phyloP scores from a whole-genome alignment of 129 eudicot species.

The Deinandra increscens region DNA sequence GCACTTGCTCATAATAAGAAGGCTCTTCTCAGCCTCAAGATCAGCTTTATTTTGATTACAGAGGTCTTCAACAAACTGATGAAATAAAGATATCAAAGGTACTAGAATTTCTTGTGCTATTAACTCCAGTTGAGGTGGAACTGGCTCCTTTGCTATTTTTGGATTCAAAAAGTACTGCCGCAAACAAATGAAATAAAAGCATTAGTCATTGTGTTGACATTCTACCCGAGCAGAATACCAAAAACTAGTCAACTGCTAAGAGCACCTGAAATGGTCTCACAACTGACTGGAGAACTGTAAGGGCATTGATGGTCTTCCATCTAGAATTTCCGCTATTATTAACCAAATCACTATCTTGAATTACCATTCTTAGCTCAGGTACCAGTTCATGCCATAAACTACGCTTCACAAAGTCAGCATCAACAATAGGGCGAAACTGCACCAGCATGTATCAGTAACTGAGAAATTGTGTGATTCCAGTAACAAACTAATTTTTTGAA shows the following conservation, averaged over 20 bases:
- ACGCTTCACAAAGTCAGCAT: constrained; percentile 61
- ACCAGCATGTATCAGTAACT: constrained; percentile 11
- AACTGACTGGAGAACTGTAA: constrained; percentile 62
- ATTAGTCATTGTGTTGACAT: constrained; percentile 2
- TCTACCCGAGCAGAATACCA: neutral
- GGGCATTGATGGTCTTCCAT: constrained; percentile 63
- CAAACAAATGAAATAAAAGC: neutral
- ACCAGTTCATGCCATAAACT: constrained; percentile 69
- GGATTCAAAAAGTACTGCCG: constrained; percentile 79
- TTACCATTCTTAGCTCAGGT: constrained; percentile 54
- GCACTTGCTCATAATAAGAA: constrained; percentile 65
- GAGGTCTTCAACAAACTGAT: constrained; percentile 43
- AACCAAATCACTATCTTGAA: constrained; percentile 54
- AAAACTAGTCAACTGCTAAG: neutral
- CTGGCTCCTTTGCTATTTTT: constrained; percentile 72
- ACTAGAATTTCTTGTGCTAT: constrained; percentile 55
- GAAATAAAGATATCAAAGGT: constrained; percentile 57
- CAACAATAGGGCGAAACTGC: constrained; percentile 66
- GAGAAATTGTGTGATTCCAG: neutral
- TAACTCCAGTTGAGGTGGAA: constrained; percentile 62
- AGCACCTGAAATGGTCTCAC: constrained; percentile 79
- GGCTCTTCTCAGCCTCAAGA: constrained; percentile 51
- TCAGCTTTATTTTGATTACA: constrained; percentile 34
- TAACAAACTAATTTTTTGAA: too few relatives aligned
- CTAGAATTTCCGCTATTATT: constrained; percentile 35